Percentiles rank a stretch among this genome's conserved stretches.
phyloP scores from a whole-genome alignment of 2,329 filamentous ascomycete species.

The Cladophialophora psammophila region DNA sequence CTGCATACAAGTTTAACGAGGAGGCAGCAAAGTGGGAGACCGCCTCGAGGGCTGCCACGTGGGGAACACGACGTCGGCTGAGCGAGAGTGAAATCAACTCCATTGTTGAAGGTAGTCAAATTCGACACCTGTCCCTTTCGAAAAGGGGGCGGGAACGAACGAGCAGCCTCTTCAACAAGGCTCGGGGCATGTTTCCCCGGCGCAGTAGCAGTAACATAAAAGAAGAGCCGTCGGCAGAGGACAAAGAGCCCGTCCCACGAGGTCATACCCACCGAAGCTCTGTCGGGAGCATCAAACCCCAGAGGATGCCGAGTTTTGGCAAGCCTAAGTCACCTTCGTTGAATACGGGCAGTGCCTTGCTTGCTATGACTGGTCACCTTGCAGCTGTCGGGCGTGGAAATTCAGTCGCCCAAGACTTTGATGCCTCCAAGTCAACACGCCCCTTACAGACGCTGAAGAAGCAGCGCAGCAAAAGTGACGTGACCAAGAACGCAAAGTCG shows the following conservation, averaged over 20 bases:
- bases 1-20: constrained; percentile 61
- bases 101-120: constrained; percentile 52
- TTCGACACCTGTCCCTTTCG: constrained; percentile 51
- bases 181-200: constrained; percentile 48
- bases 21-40: constrained; percentile 61
- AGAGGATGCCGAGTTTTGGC: constrained; percentile 50
- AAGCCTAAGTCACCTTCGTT: constrained; percentile 51
- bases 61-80: constrained; percentile 57
- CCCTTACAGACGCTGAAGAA: constrained; percentile 40
- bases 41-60: constrained; percentile 62
- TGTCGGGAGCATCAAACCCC: constrained; percentile 41
- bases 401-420: constrained; percentile 64
- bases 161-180: constrained; percentile 51
- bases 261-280: constrained; percentile 40
- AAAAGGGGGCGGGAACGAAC: constrained; percentile 51
- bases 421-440: constrained; percentile 42
- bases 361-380: constrained; percentile 55
- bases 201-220: constrained; percentile 56
- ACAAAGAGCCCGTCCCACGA: constrained; percentile 5
- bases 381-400: constrained; percentile 59
- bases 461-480: constrained; percentile 65
- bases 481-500: constrained; percentile 51
- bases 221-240: constrained; percentile 43
- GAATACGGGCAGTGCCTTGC: constrained; percentile 51
- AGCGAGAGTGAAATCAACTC: constrained; percentile 60